These are phyloP conservation scores for Paraphaeosphaeria minitans DNA, from an alignment of 2,329 filamentous ascomycete genomes.

Conservation along the genomic window DNA sequence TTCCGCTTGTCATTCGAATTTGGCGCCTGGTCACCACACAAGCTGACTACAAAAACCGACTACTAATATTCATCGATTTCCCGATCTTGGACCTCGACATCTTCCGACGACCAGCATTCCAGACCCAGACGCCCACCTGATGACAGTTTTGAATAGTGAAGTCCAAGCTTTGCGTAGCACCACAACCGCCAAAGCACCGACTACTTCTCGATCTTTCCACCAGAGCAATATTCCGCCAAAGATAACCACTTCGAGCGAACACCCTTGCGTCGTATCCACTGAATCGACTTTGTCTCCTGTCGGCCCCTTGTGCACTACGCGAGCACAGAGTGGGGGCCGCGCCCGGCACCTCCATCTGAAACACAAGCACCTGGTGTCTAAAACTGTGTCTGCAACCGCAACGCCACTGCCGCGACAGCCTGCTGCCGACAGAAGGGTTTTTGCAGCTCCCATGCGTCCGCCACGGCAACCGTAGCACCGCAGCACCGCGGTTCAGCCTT, in stretches of 20 bases:
- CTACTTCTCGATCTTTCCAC: neutral
- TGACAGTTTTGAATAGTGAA: no score
- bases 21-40: neutral
- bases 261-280: neutral
- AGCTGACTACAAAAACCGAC: neutral
- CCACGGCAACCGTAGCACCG: neutral
- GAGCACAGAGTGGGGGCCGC: neutral
- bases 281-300: neutral
- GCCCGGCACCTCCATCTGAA: neutral
- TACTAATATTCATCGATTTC: neutral
- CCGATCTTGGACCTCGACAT: neutral
- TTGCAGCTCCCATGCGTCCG: neutral
- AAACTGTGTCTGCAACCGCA: neutral
- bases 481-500: constrained; percentile 7
- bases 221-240: neutral
- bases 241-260: neutral
- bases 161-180: neutral
- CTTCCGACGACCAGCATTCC: neutral
- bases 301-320: neutral
- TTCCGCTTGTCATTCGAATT: neutral
- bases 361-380: constrained; percentile 1
- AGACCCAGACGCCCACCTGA: neutral
- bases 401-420: neutral
- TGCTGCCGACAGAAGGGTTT: neutral
- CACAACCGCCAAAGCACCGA: neutral